These are phyloP conservation scores for Aspergillus bertholletiae DNA, from an alignment of 495 filamentous ascomycete species.

Conservation along the genomic window DNA sequence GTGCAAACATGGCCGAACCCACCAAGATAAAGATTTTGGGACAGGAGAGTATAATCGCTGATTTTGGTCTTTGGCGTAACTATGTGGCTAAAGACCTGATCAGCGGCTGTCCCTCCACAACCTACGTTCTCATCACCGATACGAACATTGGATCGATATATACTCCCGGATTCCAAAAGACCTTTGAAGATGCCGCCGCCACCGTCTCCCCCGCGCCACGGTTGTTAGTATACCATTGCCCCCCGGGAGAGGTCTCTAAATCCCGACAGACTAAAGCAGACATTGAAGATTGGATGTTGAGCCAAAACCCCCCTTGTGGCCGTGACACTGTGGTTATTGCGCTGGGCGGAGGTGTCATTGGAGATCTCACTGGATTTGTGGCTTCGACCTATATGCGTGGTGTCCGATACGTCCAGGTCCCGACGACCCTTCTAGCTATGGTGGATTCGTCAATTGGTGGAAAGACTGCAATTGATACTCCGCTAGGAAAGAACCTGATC, in stretches of 20 bases:
- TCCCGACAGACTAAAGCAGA: slow-evolving; percentile 87
- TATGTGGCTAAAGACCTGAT: slow-evolving; percentile 83
- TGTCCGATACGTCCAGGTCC: slow-evolving; percentile 92
- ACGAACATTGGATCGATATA: slow-evolving; percentile 84
- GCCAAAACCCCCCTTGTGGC: slow-evolving; percentile 71
- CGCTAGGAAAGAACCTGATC: slow-evolving; percentile 94
- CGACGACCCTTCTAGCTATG: slow-evolving; percentile 93
- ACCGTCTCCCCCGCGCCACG: slow-evolving; percentile 53
- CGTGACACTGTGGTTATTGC: slow-evolving; percentile 93
- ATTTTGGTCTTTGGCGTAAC: slow-evolving; percentile 83
- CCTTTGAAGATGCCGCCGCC: slow-evolving; percentile 59
- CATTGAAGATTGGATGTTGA: slow-evolving; percentile 97
- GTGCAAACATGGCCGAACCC: slow-evolving; percentile 38
- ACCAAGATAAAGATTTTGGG: slow-evolving; percentile 56
- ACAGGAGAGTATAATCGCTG: slow-evolving; percentile 80
- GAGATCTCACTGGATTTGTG: slow-evolving; percentile 95
- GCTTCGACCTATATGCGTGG: slow-evolving; percentile 98
- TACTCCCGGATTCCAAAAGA: slow-evolving; percentile 67
- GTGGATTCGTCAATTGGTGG: slow-evolving; percentile 98
- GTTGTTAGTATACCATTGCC: slow-evolving; percentile 80
- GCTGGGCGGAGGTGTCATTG: slow-evolving; percentile 95
- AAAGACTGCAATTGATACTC: slow-evolving; percentile 96
- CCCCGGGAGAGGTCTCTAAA: slow-evolving; percentile 92
- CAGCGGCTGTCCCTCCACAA: slow-evolving; percentile 71
- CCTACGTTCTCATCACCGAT: slow-evolving; percentile 94